These are phyloP conservation scores for Myriosclerotinia curreyana DNA, from an alignment of 2,329 filamentous ascomycete species.

Conservation along the genomic window DNA sequence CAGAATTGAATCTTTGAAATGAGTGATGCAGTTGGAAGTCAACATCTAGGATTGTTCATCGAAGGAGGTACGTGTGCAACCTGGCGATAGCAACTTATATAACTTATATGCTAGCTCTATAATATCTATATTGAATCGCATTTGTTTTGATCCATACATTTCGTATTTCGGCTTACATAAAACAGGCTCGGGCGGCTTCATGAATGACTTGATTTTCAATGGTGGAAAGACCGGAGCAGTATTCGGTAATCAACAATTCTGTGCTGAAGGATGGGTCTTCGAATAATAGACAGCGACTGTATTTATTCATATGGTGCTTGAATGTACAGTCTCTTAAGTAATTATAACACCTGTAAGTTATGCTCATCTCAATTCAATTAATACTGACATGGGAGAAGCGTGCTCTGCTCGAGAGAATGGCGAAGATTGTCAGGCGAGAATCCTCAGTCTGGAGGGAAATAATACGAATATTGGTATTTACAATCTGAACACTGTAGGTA, in stretches of 20 bases:
- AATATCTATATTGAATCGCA: background rate
- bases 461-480: constrained; percentile 29
- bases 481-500: constrained; percentile 29
- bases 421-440: constrained; percentile 28
- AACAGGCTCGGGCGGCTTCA: constrained; percentile 54
- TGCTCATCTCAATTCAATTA: rapidly evolving
- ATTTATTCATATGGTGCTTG: constrained; percentile 17
- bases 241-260: constrained; percentile 62
- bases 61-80: constrained; percentile 45
- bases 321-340: constrained; percentile 22
- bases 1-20: constrained; percentile 62
- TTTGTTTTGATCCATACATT: background rate
- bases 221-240: constrained; percentile 59
- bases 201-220: constrained; percentile 57
- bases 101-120: background rate
- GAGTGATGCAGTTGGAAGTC: constrained; percentile 44
- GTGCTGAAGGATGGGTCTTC: constrained; percentile 20
- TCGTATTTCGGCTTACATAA: constrained; percentile 27
- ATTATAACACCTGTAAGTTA: constrained; percentile 19
- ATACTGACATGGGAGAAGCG: background rate
- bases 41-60: constrained; percentile 58
- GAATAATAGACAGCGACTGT: constrained; percentile 8
- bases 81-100: no score
- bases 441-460: constrained; percentile 27
- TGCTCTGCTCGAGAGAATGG: constrained; percentile 13